Percentiles rank a stretch among this genome's conserved stretches.
phyloP scores from a whole-genome alignment of 2,329 filamentous ascomycete species.

The Penicillium sp. region DNA sequence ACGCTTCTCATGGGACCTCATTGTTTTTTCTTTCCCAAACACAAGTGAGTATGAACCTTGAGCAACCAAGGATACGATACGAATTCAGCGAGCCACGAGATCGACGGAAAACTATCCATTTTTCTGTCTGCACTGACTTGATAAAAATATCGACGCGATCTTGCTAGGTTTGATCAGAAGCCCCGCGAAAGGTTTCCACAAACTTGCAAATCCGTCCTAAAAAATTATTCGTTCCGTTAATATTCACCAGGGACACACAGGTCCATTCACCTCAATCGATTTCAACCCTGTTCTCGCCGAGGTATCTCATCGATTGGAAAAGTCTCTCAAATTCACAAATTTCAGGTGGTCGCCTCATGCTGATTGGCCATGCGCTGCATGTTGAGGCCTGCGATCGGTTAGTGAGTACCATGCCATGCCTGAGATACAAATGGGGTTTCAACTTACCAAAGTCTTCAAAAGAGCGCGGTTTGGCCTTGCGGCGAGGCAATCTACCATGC shows the following conservation, averaged over 20 bases:
- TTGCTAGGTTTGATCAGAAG: no score
- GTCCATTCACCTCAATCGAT: background rate
- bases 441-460: constrained; percentile 85
- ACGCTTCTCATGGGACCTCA: no score
- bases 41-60: no score
- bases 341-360: constrained; percentile 82
- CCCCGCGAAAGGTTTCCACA: background rate
- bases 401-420: constrained; percentile 36
- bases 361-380: constrained; percentile 88
- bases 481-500: constrained; percentile 84
- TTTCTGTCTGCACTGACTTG: no score
- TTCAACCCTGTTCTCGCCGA: background rate
- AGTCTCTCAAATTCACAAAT: background rate
- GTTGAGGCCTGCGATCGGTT: constrained; percentile 70
- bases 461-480: constrained; percentile 75
- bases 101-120: no score
- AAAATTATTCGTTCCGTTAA: background rate
- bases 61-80: no score
- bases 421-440: constrained; percentile 7
- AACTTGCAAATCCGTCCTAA: background rate
- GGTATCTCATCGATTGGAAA: background rate
- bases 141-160: no score
- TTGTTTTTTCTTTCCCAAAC: no score
- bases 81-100: no score
- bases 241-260: background rate